These are phyloP conservation scores for Capsella bursapastoris DNA, from an alignment of 345 rosid genomes.

Conservation along the genomic window DNA sequence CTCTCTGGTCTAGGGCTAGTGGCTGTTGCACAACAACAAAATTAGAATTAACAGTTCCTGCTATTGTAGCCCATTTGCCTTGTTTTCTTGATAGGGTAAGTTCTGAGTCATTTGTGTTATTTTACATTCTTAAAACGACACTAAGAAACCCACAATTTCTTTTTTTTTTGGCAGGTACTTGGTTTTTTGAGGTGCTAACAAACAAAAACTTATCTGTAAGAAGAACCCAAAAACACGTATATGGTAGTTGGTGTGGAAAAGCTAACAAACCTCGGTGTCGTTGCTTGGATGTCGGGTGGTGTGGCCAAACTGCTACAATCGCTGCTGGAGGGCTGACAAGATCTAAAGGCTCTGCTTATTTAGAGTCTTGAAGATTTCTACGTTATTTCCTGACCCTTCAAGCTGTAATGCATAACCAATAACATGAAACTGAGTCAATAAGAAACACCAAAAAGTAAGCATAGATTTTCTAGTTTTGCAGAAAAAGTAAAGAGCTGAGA, in stretches of 20 bases:
- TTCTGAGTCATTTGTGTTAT: conserved; percentile 15
- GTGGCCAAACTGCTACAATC: conserved; percentile 70
- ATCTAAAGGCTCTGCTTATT: neutral
- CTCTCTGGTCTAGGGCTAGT: conserved; percentile 71
- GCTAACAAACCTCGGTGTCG: conserved; percentile 64
- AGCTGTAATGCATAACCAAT: conserved; percentile 14
- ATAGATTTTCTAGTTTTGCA: neutral
- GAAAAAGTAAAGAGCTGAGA: neutral
- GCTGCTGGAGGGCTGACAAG: conserved; percentile 75
- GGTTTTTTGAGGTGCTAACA: conserved; percentile 93
- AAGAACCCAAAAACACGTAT: conserved; percentile 77
- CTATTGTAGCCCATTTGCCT: conserved; percentile 61
- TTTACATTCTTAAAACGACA: conserved; percentile 13
- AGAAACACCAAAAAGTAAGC: neutral
- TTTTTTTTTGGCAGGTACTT: conserved; percentile 54
- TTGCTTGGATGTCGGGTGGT: conserved; percentile 78
- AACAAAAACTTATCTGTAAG: conserved; percentile 87
- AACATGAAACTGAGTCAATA: conserved; percentile 10
- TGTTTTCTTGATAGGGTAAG: conserved; percentile 78
- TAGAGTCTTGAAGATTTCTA: neutral
- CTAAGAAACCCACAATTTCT: conserved; percentile 15
- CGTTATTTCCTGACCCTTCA: neutral
- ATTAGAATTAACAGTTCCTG: conserved; percentile 66
- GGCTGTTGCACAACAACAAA: conserved; percentile 75
- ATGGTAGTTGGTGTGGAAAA: conserved; percentile 58